Base-by-base conservation (phyloP, 306 rosid genomes). In the Vigna trinervia region DNA sequence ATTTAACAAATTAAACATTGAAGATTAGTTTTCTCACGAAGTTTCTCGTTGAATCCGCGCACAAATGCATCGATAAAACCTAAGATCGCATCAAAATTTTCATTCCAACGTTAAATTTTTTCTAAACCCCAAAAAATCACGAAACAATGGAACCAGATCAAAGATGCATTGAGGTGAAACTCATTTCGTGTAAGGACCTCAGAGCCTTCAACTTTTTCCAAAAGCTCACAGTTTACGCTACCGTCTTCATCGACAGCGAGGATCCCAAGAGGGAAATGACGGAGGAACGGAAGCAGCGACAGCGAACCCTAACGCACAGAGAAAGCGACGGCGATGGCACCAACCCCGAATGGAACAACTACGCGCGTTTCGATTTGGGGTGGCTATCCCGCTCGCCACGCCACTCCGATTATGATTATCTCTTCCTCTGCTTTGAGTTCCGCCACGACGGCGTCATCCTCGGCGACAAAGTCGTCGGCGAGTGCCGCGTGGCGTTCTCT, bases 171-270 rank as follows among this genome's bases (percentile, higher is more conserved):
- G 87, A 86, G 52, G 72, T 91, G 15, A 88, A 80, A 80, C 50
- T 91, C 1, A 63, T 86, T 36, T 89, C 80, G 36, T 87, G 92
- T 82, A 76, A 77, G 63, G 71, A 82, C 11, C 43, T 88, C 0
- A 74, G 10, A 48, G 73, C 83, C 2, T 88, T 88, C 89, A 88
- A 88, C 67, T 89, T 91, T 73, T 91, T 91, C 48, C 92, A 89
- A 85, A 91, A 89, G 73, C 92, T 91, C 64, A 82, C 88, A 0
- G 22, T 82, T 14, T 89, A 86, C 75, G 83, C 85, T 0, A 51
- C 71, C 38, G 85, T 77, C 58, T 83, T 78, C 65, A 48, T 91
- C 41, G 80, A 54, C 9, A 81, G 76, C 74, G 59, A 78, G 7
- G 80, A 89, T 26, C 69, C 86, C 1, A 46, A 46, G 0, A 69